Percentiles rank a stretch among this genome's conserved stretches.
These are phyloP conservation scores for Detonula confervacea DNA, from an alignment of 352 stramenopile genomes.

Conservation along the genomic window DNA sequence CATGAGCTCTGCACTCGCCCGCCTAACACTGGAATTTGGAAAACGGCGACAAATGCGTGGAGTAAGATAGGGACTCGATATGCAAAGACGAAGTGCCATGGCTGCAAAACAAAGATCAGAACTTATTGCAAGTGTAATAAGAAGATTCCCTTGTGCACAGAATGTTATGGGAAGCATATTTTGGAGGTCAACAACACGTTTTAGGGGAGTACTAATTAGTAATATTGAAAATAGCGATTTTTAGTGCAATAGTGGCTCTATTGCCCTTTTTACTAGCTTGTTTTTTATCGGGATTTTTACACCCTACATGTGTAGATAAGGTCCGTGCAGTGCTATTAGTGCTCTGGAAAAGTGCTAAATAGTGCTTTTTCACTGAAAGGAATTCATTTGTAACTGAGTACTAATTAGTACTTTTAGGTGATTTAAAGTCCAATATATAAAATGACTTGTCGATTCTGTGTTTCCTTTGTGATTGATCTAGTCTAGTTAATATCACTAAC, in stretches of 20 bases:
- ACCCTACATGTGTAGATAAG: conserved; percentile 3
- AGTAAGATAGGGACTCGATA: neutral
- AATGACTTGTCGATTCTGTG: too few relatives aligned
- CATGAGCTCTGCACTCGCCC: neutral
- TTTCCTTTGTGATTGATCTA: too few relatives aligned
- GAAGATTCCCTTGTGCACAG: neutral
- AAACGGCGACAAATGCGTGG: neutral
- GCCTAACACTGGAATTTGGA: conserved; percentile 1
- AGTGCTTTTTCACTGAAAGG: neutral
- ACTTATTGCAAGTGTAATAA: neutral
- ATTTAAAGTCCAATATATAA: too few relatives aligned
- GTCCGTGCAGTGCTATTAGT: neutral
- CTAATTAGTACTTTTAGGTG: too few relatives aligned
- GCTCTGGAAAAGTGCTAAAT: neutral
- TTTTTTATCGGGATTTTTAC: conserved; percentile 5
- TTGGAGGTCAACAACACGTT: neutral
- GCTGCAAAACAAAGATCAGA: neutral
- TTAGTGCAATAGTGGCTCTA: neutral
- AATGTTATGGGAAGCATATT: neutral
- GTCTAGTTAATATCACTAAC: too few relatives aligned
- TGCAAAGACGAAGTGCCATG: neutral
- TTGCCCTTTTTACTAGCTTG: conserved; percentile 12
- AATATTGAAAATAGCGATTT: conserved; percentile 4
- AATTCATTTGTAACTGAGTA: conserved; percentile 9
- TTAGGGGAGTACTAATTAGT: conserved; percentile 10